phyloP scores from a whole-genome alignment of 1,139 yeast species.

The Debaryomyces sp. region DNA sequence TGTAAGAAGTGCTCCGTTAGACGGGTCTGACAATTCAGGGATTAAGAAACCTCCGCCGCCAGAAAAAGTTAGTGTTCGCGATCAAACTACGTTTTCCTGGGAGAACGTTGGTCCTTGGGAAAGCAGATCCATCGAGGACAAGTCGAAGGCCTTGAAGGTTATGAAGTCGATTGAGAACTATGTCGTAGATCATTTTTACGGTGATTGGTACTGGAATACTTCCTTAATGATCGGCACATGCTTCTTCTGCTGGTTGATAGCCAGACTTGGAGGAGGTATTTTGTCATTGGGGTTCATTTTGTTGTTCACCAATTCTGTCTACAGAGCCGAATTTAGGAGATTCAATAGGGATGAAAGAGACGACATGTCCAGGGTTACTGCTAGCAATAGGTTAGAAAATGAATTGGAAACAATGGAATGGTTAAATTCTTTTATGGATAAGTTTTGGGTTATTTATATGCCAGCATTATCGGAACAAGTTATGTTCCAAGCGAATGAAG shows the following conservation, averaged over 20 bases:
- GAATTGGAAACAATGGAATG: slow-evolving; percentile 76
- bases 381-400: slow-evolving; percentile 61
- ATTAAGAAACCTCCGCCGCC: slow-evolving; percentile 16
- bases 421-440: slow-evolving; percentile 74
- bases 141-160: slow-evolving; percentile 25
- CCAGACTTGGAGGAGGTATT: slow-evolving; percentile 59
- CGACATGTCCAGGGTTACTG: slow-evolving; percentile 64
- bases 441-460: slow-evolving; percentile 87
- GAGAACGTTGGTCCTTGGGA: slow-evolving; percentile 47
- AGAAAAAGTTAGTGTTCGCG: slow-evolving; percentile 28
- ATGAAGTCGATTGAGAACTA: slow-evolving; percentile 52
- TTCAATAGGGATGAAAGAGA: slow-evolving; percentile 73
- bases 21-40: slow-evolving; percentile 21
- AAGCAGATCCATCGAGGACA: slow-evolving; percentile 23
- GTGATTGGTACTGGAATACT: slow-evolving; percentile 75
- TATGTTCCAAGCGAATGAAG: slow-evolving; percentile 63
- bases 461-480: slow-evolving; percentile 82
- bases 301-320: slow-evolving; percentile 64
- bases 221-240: slow-evolving; percentile 69
- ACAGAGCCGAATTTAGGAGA: slow-evolving; percentile 70
- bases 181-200: slow-evolving; percentile 65
- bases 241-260: slow-evolving; percentile 66
- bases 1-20: slow-evolving; percentile 23
- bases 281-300: slow-evolving; percentile 60
- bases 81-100: slow-evolving; percentile 45